Conservation (phyloP, 1,139 yeast species). For the Taphrina sp. region DNA sequence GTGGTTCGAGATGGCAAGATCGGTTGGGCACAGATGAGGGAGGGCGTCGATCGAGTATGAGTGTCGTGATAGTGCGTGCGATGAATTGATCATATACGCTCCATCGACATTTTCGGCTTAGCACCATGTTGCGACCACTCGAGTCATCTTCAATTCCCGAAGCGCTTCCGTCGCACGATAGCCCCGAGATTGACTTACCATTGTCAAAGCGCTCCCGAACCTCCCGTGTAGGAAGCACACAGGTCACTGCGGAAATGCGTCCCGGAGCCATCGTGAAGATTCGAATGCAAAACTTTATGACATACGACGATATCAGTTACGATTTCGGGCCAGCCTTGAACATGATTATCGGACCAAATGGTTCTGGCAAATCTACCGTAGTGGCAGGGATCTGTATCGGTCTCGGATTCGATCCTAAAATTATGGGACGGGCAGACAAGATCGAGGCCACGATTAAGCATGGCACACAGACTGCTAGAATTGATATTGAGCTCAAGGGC, state of each 20-base stretch:
- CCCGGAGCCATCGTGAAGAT: conserved; percentile 72
- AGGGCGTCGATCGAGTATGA: too few relatives aligned
- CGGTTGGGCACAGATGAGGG: too few relatives aligned
- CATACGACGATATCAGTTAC: conserved; percentile 76
- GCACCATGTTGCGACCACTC: too few relatives aligned
- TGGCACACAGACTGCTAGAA: conserved; percentile 57
- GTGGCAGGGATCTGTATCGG: conserved; percentile 94
- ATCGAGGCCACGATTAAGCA: conserved; percentile 71
- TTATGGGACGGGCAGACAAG: conserved; percentile 74
- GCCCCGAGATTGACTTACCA: conserved; percentile 2
- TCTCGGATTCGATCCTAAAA: conserved; percentile 73
- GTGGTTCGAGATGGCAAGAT: too few relatives aligned
- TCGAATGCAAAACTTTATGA: conserved; percentile 71
- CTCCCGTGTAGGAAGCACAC: not conserved
- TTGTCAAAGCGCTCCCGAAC: conserved; percentile 4
- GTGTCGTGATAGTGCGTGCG: too few relatives aligned
- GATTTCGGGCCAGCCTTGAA: conserved; percentile 78
- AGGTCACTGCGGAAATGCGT: conserved; percentile 33
- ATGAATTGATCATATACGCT: too few relatives aligned
- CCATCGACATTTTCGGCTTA: too few relatives aligned
- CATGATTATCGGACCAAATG: conserved; percentile 95
- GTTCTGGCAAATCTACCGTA: conserved; percentile 91
- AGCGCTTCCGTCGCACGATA: not conserved
- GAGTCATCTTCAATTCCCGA: not conserved
- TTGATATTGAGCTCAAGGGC: conserved; percentile 67